A percentile compares a stretch with the other conserved stretches of the same genome.
Evolutionary conservation across 2,329 filamentous ascomycete species (phyloP).

Genomic region (Septoria linicola): DNA sequence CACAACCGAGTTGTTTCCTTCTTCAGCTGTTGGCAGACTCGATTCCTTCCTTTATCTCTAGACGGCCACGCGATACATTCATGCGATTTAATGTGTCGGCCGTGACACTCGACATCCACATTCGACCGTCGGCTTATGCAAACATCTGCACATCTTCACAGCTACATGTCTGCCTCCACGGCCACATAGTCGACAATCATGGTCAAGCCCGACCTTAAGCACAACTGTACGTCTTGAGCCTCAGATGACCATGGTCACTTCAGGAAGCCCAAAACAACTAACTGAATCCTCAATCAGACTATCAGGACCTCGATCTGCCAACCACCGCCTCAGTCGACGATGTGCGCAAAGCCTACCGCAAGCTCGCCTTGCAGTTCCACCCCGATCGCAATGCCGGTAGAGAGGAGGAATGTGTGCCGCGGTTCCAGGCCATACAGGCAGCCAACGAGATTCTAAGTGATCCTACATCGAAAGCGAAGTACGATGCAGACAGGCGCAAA

Average conservation of each 20-base stretch:
- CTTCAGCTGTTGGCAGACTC: neutral
- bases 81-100: slow-evolving; percentile 11
- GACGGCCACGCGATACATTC: neutral
- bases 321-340: slow-evolving; percentile 68
- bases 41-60: neutral
- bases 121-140: slow-evolving; percentile 5
- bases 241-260: neutral
- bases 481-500: slow-evolving; percentile 61
- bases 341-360: slow-evolving; percentile 82
- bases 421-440: slow-evolving; percentile 83
- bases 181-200: slow-evolving; percentile 29
- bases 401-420: slow-evolving; percentile 74
- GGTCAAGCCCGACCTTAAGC: slow-evolving; percentile 39
- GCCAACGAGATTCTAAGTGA: slow-evolving; percentile 76
- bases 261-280: neutral
- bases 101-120: slow-evolving; percentile 14
- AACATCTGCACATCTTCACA: slow-evolving; percentile 10
- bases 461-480: slow-evolving; percentile 57
- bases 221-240: slow-evolving; percentile 29
- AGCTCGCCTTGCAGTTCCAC: slow-evolving; percentile 81
- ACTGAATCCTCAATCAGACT: slow-evolving; percentile 28
- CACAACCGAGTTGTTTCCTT: neutral
- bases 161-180: slow-evolving; percentile 17
- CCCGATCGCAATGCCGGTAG: slow-evolving; percentile 84
- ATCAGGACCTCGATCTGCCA: slow-evolving; percentile 75